phyloP scores from a whole-genome alignment of 2,329 filamentous ascomycete species.

The Aspergillus oerlinghausenensis region DNA sequence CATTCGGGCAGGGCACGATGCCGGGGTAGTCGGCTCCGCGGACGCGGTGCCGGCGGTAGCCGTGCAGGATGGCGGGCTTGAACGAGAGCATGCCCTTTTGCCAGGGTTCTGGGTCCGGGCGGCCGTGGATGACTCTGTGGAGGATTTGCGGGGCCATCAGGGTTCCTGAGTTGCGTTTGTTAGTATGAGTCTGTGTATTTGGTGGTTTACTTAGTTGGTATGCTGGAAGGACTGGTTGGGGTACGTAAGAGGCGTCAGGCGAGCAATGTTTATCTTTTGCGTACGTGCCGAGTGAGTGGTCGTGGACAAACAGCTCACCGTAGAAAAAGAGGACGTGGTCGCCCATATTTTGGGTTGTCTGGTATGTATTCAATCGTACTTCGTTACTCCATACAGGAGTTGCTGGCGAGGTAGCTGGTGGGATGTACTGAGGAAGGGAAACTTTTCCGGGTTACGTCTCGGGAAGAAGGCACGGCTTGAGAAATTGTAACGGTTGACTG shows the following conservation, averaged over 20 bases:
- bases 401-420: not conserved
- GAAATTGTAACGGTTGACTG: not conserved
- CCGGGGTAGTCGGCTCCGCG: conserved; percentile 72
- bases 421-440: not conserved
- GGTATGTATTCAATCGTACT: not conserved
- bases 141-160: conserved; percentile 85
- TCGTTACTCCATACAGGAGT: not conserved
- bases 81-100: conserved; percentile 57
- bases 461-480: not conserved
- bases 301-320: conserved; percentile 36
- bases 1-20: conserved; percentile 47
- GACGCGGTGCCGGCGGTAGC: conserved; percentile 69
- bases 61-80: conserved; percentile 69
- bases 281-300: not conserved
- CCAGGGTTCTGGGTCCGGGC: conserved; percentile 46
- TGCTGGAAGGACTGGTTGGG: not conserved
- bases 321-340: conserved; percentile 61
- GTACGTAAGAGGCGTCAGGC: not conserved
- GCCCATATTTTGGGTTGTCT: conserved; percentile 32
- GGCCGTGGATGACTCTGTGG: conserved; percentile 73
- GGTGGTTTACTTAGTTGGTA: not conserved
- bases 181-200: conserved; percentile 2
- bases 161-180: conserved; percentile 42
- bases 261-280: not conserved
- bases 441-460: not conserved